Percentiles rank a stretch among this genome's conserved stretches.
Evolutionary conservation across 495 filamentous ascomycete species (phyloP).

Genomic region (Hypoxylon rickii): DNA sequence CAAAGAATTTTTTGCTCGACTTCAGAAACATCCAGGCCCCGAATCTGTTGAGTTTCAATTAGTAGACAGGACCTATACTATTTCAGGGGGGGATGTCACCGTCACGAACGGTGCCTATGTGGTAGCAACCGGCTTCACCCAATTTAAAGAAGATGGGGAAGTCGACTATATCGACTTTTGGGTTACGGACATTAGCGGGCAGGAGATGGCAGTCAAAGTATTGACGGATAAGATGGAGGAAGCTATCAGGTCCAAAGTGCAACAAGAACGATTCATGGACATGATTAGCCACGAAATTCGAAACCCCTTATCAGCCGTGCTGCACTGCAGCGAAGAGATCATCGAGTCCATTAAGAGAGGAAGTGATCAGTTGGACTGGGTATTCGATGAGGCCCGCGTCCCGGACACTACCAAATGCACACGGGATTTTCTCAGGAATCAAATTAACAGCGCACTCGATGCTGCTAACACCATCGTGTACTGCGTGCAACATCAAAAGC

Average conservation of each 20-base stretch:
- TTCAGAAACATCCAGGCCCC: slow-evolving; percentile 7
- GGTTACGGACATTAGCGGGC: slow-evolving; percentile 51
- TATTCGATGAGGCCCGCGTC: not conserved
- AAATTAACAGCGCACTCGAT: slow-evolving; percentile 62
- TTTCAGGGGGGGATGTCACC: slow-evolving; percentile 23
- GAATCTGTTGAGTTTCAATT: slow-evolving; percentile 31
- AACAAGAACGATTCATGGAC: slow-evolving; percentile 74
- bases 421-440: slow-evolving; percentile 23
- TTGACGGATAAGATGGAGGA: slow-evolving; percentile 45
- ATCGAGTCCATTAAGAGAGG: slow-evolving; percentile 52
- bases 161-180: slow-evolving; percentile 44
- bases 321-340: slow-evolving; percentile 74
- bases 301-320: slow-evolving; percentile 71
- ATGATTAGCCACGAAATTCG: slow-evolving; percentile 78
- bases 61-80: slow-evolving; percentile 22
- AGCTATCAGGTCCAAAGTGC: slow-evolving; percentile 54
- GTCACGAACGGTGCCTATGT: slow-evolving; percentile 25
- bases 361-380: slow-evolving; percentile 7
- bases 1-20: slow-evolving; percentile 18
- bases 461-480: slow-evolving; percentile 75
- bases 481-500: slow-evolving; percentile 77
- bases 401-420: not conserved
- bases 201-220: slow-evolving; percentile 44
- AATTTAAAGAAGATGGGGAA: slow-evolving; percentile 44
- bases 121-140: slow-evolving; percentile 26